Evolutionary conservation across 371 early-diverging fungal genomes (phyloP), one percentile per base, ranked within the genome.

Genomic region (Cokeromyces recurvatus): DNA sequence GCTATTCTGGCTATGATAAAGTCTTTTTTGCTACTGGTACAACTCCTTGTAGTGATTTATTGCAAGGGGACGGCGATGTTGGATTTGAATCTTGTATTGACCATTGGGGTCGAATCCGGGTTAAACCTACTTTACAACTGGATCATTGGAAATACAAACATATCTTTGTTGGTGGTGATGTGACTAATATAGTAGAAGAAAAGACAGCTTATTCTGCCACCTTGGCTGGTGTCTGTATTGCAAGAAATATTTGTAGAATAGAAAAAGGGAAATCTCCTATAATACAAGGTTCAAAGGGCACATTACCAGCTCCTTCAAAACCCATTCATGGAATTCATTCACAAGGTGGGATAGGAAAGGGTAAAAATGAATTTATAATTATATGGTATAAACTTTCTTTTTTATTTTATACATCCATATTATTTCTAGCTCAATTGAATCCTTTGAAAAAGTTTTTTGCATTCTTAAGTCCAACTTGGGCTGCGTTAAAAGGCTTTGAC

Each of bases 111-210:
- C 48, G 67, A 23, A 64, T 85, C 46, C 56, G 64, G 11, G 80
- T 84, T 38, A 65, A 65, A 24, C 68, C 78, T 21, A 83, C 84
- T 10, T 48, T 81, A 46, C 86, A 85, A 49, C 42, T 85, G 4
- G 66, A 68, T 37, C 72, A 81, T 20, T 65, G 62, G 10, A 70
- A 68, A 16, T 72, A 74, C 36, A 55, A 64, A 2, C 70, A 80
- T 49, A 78, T 85, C 39, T 84, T 82, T 52, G 70, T 80, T 4
- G 78, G 81, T 2, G 86, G 86, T 3, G 86, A 85, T 46, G 79
- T 81, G 38, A 66, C 74, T 25, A 71, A 82, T 12, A 59, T 73
- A 0, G 52, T 59, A 24, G 80, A 79, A 47, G 78, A 79, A 56
- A 77, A 78, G n/a, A 74, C 78, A 2, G 80, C 73, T n/a, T 72